Percentiles rank a stretch among this genome's conserved stretches.
These are phyloP conservation scores for Penicillium sp. DNA, from an alignment of 2,329 filamentous ascomycete species.

Conservation along the genomic window DNA sequence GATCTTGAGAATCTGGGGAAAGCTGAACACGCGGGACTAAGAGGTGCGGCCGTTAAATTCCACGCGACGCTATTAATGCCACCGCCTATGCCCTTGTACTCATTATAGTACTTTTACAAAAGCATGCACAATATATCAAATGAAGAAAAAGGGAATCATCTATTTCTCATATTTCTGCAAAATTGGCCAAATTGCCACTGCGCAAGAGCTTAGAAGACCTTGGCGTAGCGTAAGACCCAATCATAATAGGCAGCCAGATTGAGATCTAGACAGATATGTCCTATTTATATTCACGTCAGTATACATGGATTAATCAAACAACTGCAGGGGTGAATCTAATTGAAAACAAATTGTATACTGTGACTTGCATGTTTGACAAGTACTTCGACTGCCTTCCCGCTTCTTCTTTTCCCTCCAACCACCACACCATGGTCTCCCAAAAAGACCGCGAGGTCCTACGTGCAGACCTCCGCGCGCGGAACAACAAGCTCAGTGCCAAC, in stretches of 20 bases:
- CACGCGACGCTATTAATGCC: not conserved
- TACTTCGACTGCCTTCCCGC: slow-evolving; percentile 1
- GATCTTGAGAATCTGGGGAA: slow-evolving; percentile 15
- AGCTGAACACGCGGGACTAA: slow-evolving; percentile 9
- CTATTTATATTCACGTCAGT: not conserved
- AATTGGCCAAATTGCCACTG: not conserved
- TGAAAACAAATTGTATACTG: not conserved
- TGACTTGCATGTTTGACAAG: slow-evolving; percentile 3
- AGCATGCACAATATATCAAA: not conserved
- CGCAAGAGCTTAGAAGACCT: not conserved
- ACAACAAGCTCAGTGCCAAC: slow-evolving; percentile 39
- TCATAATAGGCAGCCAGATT: not conserved
- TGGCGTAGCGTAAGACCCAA: not conserved
- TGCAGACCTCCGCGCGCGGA: slow-evolving; percentile 37
- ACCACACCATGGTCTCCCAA: slow-evolving; percentile 30
- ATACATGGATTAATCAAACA: not conserved
- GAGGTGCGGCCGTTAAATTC: not conserved
- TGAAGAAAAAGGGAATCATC: not conserved
- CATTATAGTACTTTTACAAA: too few species aligned
- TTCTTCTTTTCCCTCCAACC: slow-evolving; percentile 6
- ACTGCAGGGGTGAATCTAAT: not conserved
- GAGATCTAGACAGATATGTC: not conserved
- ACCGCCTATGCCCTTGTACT: not conserved
- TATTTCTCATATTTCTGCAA: not conserved
- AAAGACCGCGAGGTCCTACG: slow-evolving; percentile 35